A percentile compares a stretch with the other conserved stretches of the same genome.
Evolutionary conservation across 805 yeast species (phyloP).

Genomic region (Nakazawaea peltata): DNA sequence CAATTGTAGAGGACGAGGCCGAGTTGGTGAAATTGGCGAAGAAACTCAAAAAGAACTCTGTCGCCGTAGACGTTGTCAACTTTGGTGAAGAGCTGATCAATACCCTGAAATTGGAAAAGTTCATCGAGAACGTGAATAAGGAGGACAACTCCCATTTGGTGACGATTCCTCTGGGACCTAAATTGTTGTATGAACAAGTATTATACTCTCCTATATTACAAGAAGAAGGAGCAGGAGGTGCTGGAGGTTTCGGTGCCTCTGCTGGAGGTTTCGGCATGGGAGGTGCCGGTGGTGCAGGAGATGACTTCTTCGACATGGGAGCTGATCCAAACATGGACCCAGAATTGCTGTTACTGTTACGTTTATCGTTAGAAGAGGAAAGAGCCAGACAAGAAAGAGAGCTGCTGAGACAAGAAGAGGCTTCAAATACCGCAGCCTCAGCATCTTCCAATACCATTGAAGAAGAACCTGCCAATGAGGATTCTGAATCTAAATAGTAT

Average conservation of each 20-base stretch:
- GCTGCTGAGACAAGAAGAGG: slow-evolving; percentile 13
- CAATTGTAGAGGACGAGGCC: slow-evolving; percentile 58
- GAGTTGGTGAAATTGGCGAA: slow-evolving; percentile 82
- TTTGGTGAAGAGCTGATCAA: slow-evolving; percentile 85
- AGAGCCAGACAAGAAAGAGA: slow-evolving; percentile 83
- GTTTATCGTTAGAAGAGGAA: slow-evolving; percentile 93
- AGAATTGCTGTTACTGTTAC: slow-evolving; percentile 90
- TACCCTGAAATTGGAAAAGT: slow-evolving; percentile 71
- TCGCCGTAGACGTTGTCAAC: slow-evolving; percentile 83
- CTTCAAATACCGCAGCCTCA: slow-evolving; percentile 12
- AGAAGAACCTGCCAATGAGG: no score
- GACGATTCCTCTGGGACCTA: slow-evolving; percentile 84
- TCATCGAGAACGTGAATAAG: slow-evolving; percentile 64
- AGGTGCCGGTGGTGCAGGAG: slow-evolving; percentile 33
- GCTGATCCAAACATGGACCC: slow-evolving; percentile 93
- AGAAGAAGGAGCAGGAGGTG: slow-evolving; percentile 33
- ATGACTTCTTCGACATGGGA: slow-evolving; percentile 53
- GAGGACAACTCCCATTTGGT: slow-evolving; percentile 77
- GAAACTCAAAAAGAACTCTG: slow-evolving; percentile 85
- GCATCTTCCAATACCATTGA: no score
- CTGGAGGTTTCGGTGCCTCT: no score
- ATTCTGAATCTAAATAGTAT: slow-evolving; percentile 11
- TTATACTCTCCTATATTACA: slow-evolving; percentile 70
- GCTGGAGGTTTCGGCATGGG: slow-evolving; percentile 34
- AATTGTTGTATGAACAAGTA: slow-evolving; percentile 73